Conservation (phyloP, 306 rosid genomes). For the Abrus pulchellus region DNA sequence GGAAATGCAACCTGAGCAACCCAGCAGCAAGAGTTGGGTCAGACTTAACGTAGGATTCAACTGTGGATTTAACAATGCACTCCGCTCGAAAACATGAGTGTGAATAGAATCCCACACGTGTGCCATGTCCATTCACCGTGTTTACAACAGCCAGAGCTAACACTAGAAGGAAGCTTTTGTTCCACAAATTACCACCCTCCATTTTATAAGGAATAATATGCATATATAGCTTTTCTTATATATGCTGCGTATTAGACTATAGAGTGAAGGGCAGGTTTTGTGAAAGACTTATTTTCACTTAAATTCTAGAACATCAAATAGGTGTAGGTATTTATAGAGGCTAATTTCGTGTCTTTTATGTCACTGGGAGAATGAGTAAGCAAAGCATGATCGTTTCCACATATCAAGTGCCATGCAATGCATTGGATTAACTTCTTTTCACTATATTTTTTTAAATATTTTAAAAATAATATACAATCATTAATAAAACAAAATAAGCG, state of each 20-base stretch:
- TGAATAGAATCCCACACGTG: constrained; percentile 27
- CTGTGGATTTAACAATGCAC: constrained; percentile 41
- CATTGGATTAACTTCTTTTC: background rate
- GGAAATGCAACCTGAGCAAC: constrained; percentile 38
- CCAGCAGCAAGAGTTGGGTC: constrained; percentile 29
- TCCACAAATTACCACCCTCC: background rate
- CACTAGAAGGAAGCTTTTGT: background rate
- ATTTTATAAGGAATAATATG: background rate
- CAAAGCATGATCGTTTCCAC: background rate
- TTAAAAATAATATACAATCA: too few relatives aligned
- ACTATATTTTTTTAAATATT: too few relatives aligned
- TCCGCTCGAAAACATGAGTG: constrained; percentile 38
- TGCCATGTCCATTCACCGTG: constrained; percentile 12
- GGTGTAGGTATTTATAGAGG: background rate
- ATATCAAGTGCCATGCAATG: background rate
- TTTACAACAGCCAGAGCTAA: background rate
- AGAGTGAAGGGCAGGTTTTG: background rate
- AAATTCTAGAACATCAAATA: too few relatives aligned
- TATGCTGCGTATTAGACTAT: too few relatives aligned
- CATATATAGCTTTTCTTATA: too few relatives aligned
- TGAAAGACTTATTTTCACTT: too few relatives aligned
- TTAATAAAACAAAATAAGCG: too few relatives aligned
- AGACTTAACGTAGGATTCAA: constrained; percentile 8
- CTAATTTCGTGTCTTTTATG: background rate
- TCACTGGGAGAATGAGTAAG: background rate